Conservation (phyloP, 371 early-diverging fungal genomes). For the Mucor lusitanicus region DNA sequence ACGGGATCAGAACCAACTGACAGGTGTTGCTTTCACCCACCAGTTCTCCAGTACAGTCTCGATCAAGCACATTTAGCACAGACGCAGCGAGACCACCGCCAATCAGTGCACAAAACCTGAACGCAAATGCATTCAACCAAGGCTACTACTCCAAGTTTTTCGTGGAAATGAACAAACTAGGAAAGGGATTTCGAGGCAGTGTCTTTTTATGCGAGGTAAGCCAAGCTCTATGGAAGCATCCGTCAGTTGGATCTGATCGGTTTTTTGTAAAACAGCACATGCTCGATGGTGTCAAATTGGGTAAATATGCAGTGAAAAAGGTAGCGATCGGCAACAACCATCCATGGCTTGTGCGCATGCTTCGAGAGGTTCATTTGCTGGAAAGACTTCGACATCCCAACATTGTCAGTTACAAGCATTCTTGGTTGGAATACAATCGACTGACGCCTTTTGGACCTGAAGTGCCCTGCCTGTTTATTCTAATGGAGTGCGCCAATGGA, state of each 20-base stretch:
- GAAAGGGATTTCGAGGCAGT: conserved; percentile 88
- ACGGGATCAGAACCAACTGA: neutral
- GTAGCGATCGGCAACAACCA: conserved; percentile 91
- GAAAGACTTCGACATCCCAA: conserved; percentile 89
- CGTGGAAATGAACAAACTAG: conserved; percentile 81
- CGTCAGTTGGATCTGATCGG: neutral
- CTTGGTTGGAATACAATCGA: conserved; percentile 86
- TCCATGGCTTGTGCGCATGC: conserved; percentile 91
- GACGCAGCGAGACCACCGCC: neutral
- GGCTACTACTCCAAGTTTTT: conserved; percentile 97
- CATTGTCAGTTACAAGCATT: conserved; percentile 93
- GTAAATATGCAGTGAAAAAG: conserved; percentile 92
- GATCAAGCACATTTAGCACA: conserved; percentile 17
- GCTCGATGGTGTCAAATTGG: conserved; percentile 78
- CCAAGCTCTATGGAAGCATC: neutral
- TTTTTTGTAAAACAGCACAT: conserved; percentile 56
- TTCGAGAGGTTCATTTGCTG: conserved; percentile 89
- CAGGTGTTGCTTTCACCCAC: neutral
- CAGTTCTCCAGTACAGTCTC: conserved; percentile 19
- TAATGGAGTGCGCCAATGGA: conserved; percentile 97
- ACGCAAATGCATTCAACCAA: conserved; percentile 72
- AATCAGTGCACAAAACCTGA: conserved; percentile 19
- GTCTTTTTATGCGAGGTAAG: conserved; percentile 84
- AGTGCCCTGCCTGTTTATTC: conserved; percentile 93
- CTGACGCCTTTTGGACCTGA: conserved; percentile 83